A percentile compares a stretch with the other conserved stretches of the same genome.
Evolutionary conservation across 2,329 filamentous ascomycete species (phyloP).

Genomic region (Trichoderma sp.): DNA sequence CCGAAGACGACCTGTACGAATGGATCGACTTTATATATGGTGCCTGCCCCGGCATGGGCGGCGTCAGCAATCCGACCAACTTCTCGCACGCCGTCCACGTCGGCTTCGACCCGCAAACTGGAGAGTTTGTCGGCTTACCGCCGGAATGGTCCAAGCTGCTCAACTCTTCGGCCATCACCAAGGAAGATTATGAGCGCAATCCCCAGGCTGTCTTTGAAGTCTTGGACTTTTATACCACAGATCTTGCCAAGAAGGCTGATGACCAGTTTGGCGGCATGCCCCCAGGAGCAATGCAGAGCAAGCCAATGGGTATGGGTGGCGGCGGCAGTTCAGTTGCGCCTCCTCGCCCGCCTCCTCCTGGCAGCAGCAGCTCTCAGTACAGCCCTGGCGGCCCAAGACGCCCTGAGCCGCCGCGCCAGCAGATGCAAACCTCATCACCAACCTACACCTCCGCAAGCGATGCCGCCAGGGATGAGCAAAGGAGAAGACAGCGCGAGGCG

Average conservation of each 20-base stretch:
- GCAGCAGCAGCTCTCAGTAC: constrained; percentile 34
- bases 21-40: constrained; percentile 99
- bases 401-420: constrained; percentile 52
- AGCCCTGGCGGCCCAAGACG: constrained; percentile 44
- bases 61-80: constrained; percentile 97
- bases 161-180: constrained; percentile 94
- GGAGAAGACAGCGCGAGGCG: constrained; percentile 56
- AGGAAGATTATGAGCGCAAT: constrained; percentile 97
- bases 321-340: constrained; percentile 61
- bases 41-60: constrained; percentile 93
- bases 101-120: constrained; percentile 91
- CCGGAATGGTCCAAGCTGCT: constrained; percentile 96
- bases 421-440: constrained; percentile 55
- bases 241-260: constrained; percentile 72
- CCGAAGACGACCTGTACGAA: constrained; percentile 94
- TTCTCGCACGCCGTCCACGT: constrained; percentile 97
- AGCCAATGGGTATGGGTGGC: constrained; percentile 57
- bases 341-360: constrained; percentile 59
- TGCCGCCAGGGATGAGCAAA: constrained; percentile 53
- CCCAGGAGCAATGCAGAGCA: constrained; percentile 53
- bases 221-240: constrained; percentile 79
- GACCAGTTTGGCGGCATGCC: constrained; percentile 66
- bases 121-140: constrained; percentile 90
- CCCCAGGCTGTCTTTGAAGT: constrained; percentile 82
- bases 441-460: constrained; percentile 51